Base-by-base conservation (phyloP, 176 grass and related monocot genomes). In the Olyra latifolia region DNA sequence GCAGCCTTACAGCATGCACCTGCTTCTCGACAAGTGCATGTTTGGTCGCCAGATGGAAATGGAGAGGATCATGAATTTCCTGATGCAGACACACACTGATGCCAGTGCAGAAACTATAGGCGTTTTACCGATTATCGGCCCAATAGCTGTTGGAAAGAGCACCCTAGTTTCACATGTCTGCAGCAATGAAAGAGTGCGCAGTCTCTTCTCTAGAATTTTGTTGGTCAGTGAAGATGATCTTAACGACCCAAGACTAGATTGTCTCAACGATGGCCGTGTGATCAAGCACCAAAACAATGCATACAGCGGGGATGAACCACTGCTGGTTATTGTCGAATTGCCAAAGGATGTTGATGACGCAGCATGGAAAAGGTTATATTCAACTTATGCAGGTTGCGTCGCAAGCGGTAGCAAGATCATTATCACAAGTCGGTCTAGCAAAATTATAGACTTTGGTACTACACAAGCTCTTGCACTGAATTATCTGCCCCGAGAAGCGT, bases 121-220 rank as follows among this genome's bases (percentile, higher is more conserved):
- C 0, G 15, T 76, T 1, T 16, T 76, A 11, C 55, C 55, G 11
- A 76, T 76, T 30, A 41, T 47, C 46, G 74, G 56, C 30, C 74
- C 74, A 62, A 0, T 0, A 30, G 27, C 1, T 30, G 74, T 62
- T 12, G 41, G 74, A 20, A 76, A 61, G 23, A 61, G 73, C 32
- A 75, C 54, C 13, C 22, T 75, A 11, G 72, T 75, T 17, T 56
- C 40, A 7, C 73, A 77, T 77, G 58, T 77, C 25, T 63, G 27
- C 10, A 14, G 8, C 19, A 42, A 62, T 7, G 42, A 19, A 62
- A 48, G 58, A 63, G 75, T 77, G 58, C 42, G 3, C 58, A 48
- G 14, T 11, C 10, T 48, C 5, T 49, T 63, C 3, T 63, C 75
- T 48, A 41, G 11, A 32, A 62, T 62, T 62, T 4, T 22, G 9